Base-by-base conservation (phyloP, 495 filamentous ascomycete species). In the Podospora bellae-mahoneyi region DNA sequence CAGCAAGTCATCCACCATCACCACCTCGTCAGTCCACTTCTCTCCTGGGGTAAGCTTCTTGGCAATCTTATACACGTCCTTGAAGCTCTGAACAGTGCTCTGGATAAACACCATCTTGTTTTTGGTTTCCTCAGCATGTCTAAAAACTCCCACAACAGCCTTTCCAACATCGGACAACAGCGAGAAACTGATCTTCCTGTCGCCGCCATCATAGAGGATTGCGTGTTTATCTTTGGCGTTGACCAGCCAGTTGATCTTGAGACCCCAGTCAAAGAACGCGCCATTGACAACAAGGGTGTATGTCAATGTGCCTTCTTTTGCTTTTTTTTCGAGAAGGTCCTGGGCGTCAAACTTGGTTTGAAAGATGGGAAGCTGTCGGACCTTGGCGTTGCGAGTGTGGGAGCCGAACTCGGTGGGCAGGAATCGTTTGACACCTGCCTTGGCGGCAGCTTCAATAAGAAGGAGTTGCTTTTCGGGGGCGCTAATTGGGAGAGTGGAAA, bases 401-500 rank as follows among this genome's bases (percentile, higher is more conserved):
- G 68, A 53, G 3, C 88, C 88, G 65, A 85, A 91, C 66, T 89
- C 86, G 13, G 84, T 86, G 0, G 88, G 89, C 57, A 62, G 7
- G 16, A 62, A 62, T 6, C 30, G 23, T 18, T 62, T 28, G 4
- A 62, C 30, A 5, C 26, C 90, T 74, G 75, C 88, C 85, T 20
- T 85, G 80, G 83, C 76, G 18, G 87, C 81, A 5, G 88, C 89
- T 48, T 90, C 84, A 32, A 91, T 80, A 20, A 89, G 75, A 5
- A 75, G 72, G 1, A 76, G 73, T 67, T 89, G 84, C 18, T 73
- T 75, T 0, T 74, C 59, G 23, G 85, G 34, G 0, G 71, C 75
- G 2, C 64, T 66, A 13, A 71, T 62, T 1, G 71, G 75, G 32
- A 90, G 71, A 9, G 83, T 68, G 44, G 82, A 85, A 53, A 90